Percentiles rank a stretch among this genome's conserved stretches.
Conservation (phyloP, 768 basidiomycete genomes). For the Arthromyces matolae region DNA sequence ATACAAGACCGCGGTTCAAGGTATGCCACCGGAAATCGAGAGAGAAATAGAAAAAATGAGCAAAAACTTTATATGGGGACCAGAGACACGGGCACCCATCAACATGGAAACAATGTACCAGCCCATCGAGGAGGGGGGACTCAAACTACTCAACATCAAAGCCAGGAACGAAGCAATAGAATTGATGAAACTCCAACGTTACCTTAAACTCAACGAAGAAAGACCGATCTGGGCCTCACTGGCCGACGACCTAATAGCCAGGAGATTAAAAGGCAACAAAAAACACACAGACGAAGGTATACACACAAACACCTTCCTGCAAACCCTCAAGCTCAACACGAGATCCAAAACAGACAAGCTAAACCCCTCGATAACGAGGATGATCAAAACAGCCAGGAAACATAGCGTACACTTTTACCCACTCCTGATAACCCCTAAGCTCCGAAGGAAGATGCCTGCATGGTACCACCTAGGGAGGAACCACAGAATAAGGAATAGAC, state of each 20-base stretch:
- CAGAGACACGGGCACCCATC: neutral
- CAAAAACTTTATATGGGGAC: neutral
- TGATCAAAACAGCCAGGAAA: neutral
- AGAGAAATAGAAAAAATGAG: too few relatives aligned
- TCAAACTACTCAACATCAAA: slow-evolving; percentile 1
- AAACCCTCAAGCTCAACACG: neutral
- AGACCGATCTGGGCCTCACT: neutral
- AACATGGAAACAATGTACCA: neutral
- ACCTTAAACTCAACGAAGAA: neutral
- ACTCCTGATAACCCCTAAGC: neutral
- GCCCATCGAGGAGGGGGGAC: neutral
- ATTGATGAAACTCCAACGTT: neutral
- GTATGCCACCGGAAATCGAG: too few relatives aligned
- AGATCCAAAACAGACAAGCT: neutral
- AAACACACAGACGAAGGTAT: neutral
- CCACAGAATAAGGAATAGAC: neutral
- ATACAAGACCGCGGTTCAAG: too few relatives aligned
- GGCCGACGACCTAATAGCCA: neutral
- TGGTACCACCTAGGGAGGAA: neutral
- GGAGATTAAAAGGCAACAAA: slow-evolving; percentile 12
- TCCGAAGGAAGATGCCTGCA: neutral
- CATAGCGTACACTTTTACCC: neutral
- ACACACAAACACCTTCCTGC: neutral
- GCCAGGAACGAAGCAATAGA: neutral
- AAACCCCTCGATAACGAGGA: neutral